phyloP scores from a whole-genome alignment of 164 flowering plant species.

The Nymphaea colorata region DNA sequence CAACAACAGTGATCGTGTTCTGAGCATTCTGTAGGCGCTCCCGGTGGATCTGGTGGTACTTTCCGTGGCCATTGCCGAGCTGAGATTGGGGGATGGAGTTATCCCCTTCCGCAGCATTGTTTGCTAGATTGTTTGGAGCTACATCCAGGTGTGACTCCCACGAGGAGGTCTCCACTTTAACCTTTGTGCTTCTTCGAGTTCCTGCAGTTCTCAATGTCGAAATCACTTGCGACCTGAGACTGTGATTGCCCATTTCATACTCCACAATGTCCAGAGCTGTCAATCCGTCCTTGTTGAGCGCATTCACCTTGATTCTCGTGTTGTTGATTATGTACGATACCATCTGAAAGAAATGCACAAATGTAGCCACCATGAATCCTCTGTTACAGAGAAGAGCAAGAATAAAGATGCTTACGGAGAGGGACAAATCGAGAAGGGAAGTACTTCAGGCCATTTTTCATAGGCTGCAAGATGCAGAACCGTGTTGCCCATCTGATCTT shows the following conservation, averaged over 20 bases:
- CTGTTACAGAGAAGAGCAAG: not conserved
- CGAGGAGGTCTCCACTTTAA: too few relatives aligned
- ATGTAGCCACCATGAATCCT: not conserved
- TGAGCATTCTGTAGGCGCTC: slow-evolving; percentile 43
- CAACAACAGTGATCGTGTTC: slow-evolving; percentile 41
- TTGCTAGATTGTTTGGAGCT: not conserved
- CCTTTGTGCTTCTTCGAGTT: too few relatives aligned
- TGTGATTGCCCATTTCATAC: too few relatives aligned
- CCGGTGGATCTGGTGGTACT: slow-evolving; percentile 21
- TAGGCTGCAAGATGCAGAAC: not conserved
- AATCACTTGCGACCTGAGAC: not conserved
- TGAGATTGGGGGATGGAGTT: not conserved
- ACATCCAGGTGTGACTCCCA: not conserved
- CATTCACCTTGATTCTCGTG: not conserved
- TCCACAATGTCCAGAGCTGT: slow-evolving; percentile 3
- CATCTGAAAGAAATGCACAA: not conserved
- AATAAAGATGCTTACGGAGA: too few relatives aligned
- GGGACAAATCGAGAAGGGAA: not conserved
- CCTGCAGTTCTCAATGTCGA: too few relatives aligned
- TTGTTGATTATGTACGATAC: not conserved
- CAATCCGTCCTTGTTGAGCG: not conserved
- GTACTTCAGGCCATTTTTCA: not conserved
- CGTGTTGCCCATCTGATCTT: not conserved
- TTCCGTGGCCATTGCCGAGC: slow-evolving; percentile 6
- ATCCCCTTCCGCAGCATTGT: too few relatives aligned